These are phyloP conservation scores for Pythium aristosporum DNA, from an alignment of 352 stramenopile species.

Conservation along the genomic window DNA sequence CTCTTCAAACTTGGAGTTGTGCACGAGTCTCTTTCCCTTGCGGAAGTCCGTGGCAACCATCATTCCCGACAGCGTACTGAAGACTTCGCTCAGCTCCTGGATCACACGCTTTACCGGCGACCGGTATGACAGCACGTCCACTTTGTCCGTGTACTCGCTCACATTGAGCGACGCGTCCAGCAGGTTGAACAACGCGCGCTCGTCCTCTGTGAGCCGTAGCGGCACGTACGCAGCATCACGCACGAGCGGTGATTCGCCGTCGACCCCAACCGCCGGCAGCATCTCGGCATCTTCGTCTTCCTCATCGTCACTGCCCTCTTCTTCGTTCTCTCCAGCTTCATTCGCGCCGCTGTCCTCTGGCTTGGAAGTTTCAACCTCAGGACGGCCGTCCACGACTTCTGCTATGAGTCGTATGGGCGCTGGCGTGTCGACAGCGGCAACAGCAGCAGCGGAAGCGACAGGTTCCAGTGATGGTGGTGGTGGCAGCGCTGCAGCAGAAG, in stretches of 20 bases:
- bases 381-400: neutral
- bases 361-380: neutral
- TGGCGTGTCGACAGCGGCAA: neutral
- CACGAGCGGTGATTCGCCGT: conserved; percentile 23
- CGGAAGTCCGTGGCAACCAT: conserved; percentile 89
- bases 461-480: neutral
- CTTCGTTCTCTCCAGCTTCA: neutral
- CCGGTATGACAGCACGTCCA: conserved; percentile 80
- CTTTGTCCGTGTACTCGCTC: conserved; percentile 92
- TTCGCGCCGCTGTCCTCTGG: neutral
- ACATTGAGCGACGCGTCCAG: conserved; percentile 92
- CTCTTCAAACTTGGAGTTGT: conserved; percentile 89
- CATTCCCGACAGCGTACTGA: conserved; percentile 87
- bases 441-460: neutral
- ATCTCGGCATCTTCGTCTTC: neutral
- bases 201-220: conserved; percentile 93
- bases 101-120: conserved; percentile 78
- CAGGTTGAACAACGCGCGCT: conserved; percentile 91
- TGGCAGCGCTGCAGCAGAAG: neutral
- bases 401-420: too few species aligned
- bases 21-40: conserved; percentile 77
- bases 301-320: neutral
- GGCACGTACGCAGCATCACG: conserved; percentile 65
- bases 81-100: conserved; percentile 90
- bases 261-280: too few species aligned